Evolutionary conservation across 2,329 filamentous ascomycete species (phyloP).

Genomic region (Alternaria panax): DNA sequence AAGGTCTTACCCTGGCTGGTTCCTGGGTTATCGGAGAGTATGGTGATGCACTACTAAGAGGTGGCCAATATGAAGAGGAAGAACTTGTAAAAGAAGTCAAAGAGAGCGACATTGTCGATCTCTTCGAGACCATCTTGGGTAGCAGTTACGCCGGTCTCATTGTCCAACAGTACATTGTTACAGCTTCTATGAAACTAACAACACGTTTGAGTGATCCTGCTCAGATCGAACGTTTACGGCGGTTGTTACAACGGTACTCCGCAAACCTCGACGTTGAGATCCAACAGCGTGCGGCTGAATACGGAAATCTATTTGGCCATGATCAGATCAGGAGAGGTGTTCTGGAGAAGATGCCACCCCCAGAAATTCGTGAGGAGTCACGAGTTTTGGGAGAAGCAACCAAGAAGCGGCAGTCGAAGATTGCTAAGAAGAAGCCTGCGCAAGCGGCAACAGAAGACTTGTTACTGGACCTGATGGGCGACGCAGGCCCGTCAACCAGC

Average conservation of each 20-base stretch:
- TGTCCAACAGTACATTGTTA: constrained; percentile 94
- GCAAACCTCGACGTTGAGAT: constrained; percentile 93
- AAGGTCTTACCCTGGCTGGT: constrained; percentile 89
- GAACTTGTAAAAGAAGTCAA: constrained; percentile 84
- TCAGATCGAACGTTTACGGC: constrained; percentile 86
- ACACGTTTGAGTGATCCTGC: constrained; percentile 81
- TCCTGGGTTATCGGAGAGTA: constrained; percentile 99
- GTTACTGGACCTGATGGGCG: constrained; percentile 90
- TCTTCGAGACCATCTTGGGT: constrained; percentile 91
- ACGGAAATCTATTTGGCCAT: constrained; percentile 90
- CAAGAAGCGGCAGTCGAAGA: constrained; percentile 59
- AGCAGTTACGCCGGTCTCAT: constrained; percentile 93
- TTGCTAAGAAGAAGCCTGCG: constrained; percentile 71
- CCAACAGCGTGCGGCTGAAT: constrained; percentile 95
- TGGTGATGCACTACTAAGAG: constrained; percentile 85
- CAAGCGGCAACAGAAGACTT: constrained; percentile 92
- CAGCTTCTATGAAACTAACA: constrained; percentile 91
- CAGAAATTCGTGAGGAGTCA: constrained; percentile 95
- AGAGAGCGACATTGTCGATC: constrained; percentile 87
- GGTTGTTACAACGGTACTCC: constrained; percentile 78
- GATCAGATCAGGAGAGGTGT: constrained; percentile 89
- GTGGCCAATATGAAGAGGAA: constrained; percentile 92
- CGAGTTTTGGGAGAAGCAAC: constrained; percentile 84
- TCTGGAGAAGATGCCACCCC: constrained; percentile 95
- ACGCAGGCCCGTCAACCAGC: constrained; percentile 65